These are phyloP conservation scores for Thymus mandschuricus DNA, from an alignment of 257 asterid species.

Conservation along the genomic window DNA sequence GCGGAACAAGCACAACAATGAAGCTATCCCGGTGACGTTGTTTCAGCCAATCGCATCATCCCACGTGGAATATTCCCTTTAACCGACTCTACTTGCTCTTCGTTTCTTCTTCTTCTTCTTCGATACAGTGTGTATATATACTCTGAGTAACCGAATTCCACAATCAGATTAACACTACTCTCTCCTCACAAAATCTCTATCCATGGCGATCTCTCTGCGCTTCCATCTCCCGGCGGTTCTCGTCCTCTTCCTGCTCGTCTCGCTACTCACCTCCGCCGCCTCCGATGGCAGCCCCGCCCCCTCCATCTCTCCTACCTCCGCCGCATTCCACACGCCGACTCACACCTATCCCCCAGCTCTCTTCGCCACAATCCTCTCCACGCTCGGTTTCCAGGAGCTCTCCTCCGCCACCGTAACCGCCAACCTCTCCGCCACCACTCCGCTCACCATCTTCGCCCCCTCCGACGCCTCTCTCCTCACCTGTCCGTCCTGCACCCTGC, in stretches of 20 bases:
- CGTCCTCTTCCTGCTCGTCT: conserved; percentile 45
- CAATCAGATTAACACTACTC: background rate
- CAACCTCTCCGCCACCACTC: conserved; percentile 66
- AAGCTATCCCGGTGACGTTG: background rate
- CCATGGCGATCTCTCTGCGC: conserved; percentile 55
- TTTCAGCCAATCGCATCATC: conserved; percentile 5
- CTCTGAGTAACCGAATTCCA: background rate
- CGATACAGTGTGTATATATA: background rate
- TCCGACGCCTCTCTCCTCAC: conserved; percentile 78
- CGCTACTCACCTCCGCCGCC: conserved; percentile 50
- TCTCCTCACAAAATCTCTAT: background rate
- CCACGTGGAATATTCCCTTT: conserved; percentile 1
- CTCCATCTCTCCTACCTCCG: conserved; percentile 44
- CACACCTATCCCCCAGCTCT: conserved; percentile 50
- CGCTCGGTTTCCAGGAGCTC: conserved; percentile 82
- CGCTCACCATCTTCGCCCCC: conserved; percentile 81
- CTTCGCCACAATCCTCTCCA: conserved; percentile 66
- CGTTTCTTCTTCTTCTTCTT: background rate
- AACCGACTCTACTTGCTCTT: background rate
- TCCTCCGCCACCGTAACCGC: conserved; percentile 59
- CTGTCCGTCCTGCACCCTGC: conserved; percentile 67
- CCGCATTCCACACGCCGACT: conserved; percentile 32
- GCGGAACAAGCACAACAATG: background rate
- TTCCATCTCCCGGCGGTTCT: conserved; percentile 46
- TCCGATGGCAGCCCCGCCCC: conserved; percentile 36